Base-by-base conservation (phyloP, 768 basidiomycete genomes). In the Paxillus involutus region DNA sequence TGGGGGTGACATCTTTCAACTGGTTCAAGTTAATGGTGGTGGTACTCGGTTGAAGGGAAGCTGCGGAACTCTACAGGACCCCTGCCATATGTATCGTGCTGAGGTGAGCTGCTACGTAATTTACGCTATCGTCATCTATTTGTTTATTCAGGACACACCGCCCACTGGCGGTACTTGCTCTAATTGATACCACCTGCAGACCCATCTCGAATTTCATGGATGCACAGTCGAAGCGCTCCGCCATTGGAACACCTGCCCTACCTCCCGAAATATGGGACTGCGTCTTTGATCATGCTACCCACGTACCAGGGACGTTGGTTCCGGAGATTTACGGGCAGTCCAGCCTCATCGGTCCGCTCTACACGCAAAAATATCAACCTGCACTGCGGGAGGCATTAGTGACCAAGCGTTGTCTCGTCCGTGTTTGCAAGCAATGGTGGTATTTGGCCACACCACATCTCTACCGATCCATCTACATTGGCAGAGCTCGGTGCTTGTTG, bases 401-500 rank as follows among this genome's bases (percentile, higher is more conserved):
- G 43, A 71, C 67, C 19, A 64, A 66, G 32, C 59, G 61, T 8
- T 49, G 57, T 36, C 55, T 69, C 24, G 69, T 71, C 2, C 61
- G 63, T 7, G 69, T 69, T 36, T 71, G 65, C 55, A 69, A 45
- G 44, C 60, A 53, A 47, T 69, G 68, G 68, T 66, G 60, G 58
- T 53, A 64, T 41, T 47, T 71, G 30, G 63, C 69, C 21, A 39
- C 50, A 12, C 59, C 58, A 3, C 53, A 40, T 39, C 67, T 69
- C 36, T 67, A 71, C 39, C 47, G 44, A 35, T 63, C 68, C 12
- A 50, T 69, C 1, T 63, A 59, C 32, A 53, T 69, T 3, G 55
- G 63, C 2, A 59, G 59, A 29, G 49, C 33, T 13, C 59, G 56
- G 24, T 62, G 43, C 45, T 13, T 69, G 8, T 21, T 47, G 13